Evolutionary conservation across 2,329 filamentous ascomycete species (phyloP).

Genomic region (Emergomyces orientalis): DNA sequence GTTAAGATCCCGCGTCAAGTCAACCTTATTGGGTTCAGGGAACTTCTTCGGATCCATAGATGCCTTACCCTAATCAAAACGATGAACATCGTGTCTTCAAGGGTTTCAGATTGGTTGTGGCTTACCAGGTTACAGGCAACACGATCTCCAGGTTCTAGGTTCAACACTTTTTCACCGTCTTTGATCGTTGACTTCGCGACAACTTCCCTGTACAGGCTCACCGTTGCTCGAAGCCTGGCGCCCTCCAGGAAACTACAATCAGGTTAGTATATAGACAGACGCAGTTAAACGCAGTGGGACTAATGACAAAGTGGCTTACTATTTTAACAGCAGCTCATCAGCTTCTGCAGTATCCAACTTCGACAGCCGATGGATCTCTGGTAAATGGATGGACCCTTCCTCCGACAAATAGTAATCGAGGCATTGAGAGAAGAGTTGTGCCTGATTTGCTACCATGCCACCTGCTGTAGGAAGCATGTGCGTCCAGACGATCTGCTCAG

Average conservation of each 20-base stretch:
- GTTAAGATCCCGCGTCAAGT: slow-evolving; percentile 34
- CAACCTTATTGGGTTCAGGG: slow-evolving; percentile 34
- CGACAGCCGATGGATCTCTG: slow-evolving; percentile 42
- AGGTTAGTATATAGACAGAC: slow-evolving; percentile 3
- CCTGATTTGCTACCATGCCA: slow-evolving; percentile 49
- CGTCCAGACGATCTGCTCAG: slow-evolving; percentile 46
- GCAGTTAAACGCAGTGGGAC: background rate
- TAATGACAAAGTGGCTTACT: slow-evolving; percentile 28
- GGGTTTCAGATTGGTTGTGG: slow-evolving; percentile 53
- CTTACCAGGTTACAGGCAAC: slow-evolving; percentile 34
- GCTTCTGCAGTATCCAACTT: slow-evolving; percentile 36
- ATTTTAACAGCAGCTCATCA: slow-evolving; percentile 44
- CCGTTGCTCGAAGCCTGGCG: slow-evolving; percentile 30
- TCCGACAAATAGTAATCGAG: slow-evolving; percentile 48
- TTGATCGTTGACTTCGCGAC: slow-evolving; percentile 26
- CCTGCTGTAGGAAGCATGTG: slow-evolving; percentile 50
- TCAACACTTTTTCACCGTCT: slow-evolving; percentile 27
- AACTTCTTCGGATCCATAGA: slow-evolving; percentile 34
- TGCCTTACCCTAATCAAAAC: slow-evolving; percentile 28
- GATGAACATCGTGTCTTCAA: slow-evolving; percentile 25
- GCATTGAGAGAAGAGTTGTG: slow-evolving; percentile 49
- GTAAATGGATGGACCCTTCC: slow-evolving; percentile 41
- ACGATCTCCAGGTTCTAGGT: slow-evolving; percentile 28
- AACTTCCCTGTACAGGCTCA: slow-evolving; percentile 30
- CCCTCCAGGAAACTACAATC: slow-evolving; percentile 33